Base-by-base conservation (phyloP, 2,329 filamentous ascomycete genomes). In the Ambrosiella xylebori region DNA sequence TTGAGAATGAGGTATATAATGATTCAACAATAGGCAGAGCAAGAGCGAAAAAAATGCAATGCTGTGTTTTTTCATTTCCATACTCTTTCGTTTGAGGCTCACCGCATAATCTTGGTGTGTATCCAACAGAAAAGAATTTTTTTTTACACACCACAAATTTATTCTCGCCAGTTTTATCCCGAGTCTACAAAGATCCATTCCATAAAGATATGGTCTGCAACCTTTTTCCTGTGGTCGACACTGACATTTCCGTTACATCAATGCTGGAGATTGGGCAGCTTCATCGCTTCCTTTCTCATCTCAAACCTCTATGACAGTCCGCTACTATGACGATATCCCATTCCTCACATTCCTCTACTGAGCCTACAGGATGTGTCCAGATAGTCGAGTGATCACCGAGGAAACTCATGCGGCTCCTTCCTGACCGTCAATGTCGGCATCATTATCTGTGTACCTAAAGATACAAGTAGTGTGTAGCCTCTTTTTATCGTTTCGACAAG, bases 301-400 rank as follows among this genome's bases (percentile, higher is more conserved):
- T 51, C 47, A 19, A 19, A 37, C 35, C 5, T 51, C 19, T 36
- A 36, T 19, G 17, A 19, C 7, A 39, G 36, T 15, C 52, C 52
- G 38, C 52, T 54, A 44, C 52, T 44, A 54, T 54, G 52, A 54
- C 52, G 52, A 15, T 39, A 54, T 54, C 52, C 37, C 52, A 38
- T 36, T 44, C 52, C 52, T 54, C 12, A 54, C 41, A 51, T 51
- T 36, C 47, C 47, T 35, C 27, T n/a, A 19, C 8, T 27, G 27
- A 35, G 27, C 12, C 19, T 19, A 6, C 3, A 11, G 11, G 47
- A 35, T 36, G 8, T 36, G 27, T 27, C 47, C 8, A 51, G 19
- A 51, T 51, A 35, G 47, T 51, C 27, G 47, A 51, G 27, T 11
- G 19, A 51, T 51, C 47, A 51, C 17, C 13, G 27, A 19, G 35